Evolutionary conservation across 495 filamentous ascomycete genomes (phyloP).

Genomic region (Aspergillus carlsbadensis): DNA sequence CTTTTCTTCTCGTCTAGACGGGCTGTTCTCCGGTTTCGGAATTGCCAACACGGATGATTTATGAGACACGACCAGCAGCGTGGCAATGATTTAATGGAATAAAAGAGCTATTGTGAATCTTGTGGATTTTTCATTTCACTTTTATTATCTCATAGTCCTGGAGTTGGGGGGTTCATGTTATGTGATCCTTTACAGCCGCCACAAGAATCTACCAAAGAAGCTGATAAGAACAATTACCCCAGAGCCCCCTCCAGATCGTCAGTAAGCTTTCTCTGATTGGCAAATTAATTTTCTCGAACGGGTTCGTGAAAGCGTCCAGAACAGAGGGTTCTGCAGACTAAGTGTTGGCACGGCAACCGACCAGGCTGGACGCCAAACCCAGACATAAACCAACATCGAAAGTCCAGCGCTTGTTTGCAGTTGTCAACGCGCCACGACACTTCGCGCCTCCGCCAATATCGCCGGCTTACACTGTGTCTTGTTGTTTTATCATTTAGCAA

Average conservation of each 20-base stretch:
- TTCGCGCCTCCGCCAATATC: neutral
- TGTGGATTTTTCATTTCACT: neutral
- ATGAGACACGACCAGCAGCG: slow-evolving; percentile 30
- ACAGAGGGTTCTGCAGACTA: neutral
- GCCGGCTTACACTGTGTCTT: slow-evolving; percentile 8
- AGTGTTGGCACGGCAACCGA: slow-evolving; percentile 9
- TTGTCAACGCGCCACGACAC: neutral
- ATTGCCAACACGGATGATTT: slow-evolving; percentile 21
- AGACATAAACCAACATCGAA: neutral
- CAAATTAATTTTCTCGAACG: neutral
- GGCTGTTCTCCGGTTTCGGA: neutral
- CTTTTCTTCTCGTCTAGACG: neutral
- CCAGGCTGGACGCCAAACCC: neutral
- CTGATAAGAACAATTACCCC: too few relatives aligned
- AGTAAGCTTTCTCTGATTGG: neutral
- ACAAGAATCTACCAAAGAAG: too few relatives aligned
- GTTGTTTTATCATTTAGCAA: slow-evolving; percentile 1
- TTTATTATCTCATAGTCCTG: neutral
- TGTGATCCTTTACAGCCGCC: too few relatives aligned
- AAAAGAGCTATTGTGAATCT: too few relatives aligned
- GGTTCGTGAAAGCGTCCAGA: neutral
- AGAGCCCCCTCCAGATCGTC: too few relatives aligned
- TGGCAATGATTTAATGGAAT: neutral
- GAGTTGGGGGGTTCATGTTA: too few relatives aligned
- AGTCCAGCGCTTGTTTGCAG: neutral